Base-by-base conservation (phyloP, 495 filamentous ascomycete genomes). In the Penicillium cinerascens region DNA sequence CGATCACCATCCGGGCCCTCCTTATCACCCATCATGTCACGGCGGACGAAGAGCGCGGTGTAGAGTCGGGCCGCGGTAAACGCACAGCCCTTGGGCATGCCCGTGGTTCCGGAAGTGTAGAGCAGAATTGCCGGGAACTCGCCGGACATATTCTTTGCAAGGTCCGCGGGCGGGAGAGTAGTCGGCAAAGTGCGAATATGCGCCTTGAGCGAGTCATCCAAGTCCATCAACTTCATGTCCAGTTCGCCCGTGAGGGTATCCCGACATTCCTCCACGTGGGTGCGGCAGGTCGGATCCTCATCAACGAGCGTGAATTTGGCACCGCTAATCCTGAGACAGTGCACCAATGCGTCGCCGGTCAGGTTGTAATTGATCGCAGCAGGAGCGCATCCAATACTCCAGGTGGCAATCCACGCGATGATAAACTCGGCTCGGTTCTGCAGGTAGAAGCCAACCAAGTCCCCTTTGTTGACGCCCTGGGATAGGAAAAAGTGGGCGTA, bases 291-390 rank as follows among this genome's bases (percentile, higher is more conserved):
- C 4, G 54, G 63, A 21, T 88, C 85, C 23, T 80, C 81, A 57
- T 90, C 88, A 9, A 88, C 83, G 25, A 92, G 55, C 7, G 89
- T 58, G 13, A 89, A 43, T 57, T 75, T 83, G 9, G 81, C 72
- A 4, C 73, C 77, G 21, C 77, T 76, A 40, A 90, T 72, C 51
- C 75, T 78, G 53, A 92, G 53, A 58, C 87, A 91, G 64, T 91
- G 87, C 36, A 87, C 49, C 51, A 91, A 60, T 1, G 83, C 84
- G 44, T 87, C 81, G 0, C 80, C 82, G 21, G 76, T 67, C 0
- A 91, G 74, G 59, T 89, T 83, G 55, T 87, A 82, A 63, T 92
- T 92, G 63, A 92, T 86, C 54, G 85, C 75, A 0, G 86, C 84
- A 0, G 86, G 85, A 5, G 82, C 85, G 29, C 79, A 81, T 1